A percentile compares a stretch with the other conserved stretches of the same genome.
These are phyloP conservation scores for Suillus subalutaceus DNA, from an alignment of 768 basidiomycete species.

Conservation along the genomic window DNA sequence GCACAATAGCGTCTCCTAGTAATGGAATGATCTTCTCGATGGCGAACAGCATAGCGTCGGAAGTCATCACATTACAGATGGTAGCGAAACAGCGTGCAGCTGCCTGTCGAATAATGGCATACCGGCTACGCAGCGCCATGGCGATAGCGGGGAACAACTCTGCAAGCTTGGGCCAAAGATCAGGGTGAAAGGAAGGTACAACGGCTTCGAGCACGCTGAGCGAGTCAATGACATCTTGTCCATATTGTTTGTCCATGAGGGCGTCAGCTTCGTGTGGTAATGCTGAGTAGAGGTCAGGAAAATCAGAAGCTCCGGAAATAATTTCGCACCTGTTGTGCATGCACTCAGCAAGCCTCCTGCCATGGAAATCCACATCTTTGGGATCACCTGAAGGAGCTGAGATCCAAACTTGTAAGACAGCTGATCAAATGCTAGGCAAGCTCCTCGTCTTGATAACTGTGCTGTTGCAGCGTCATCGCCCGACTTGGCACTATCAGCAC, in stretches of 20 bases:
- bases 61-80: conserved; percentile 83
- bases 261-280: conserved; percentile 60
- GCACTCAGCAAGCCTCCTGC: conserved; percentile 72
- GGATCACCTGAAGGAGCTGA: conserved; percentile 74
- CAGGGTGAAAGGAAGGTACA: conserved; percentile 70
- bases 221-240: conserved; percentile 91
- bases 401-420: conserved; percentile 79
- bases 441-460: conserved; percentile 81
- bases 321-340: conserved; percentile 61
- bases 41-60: conserved; percentile 87
- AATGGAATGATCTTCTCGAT: conserved; percentile 83
- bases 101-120: conserved; percentile 87
- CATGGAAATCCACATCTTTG: conserved; percentile 95
- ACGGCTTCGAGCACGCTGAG: conserved; percentile 87
- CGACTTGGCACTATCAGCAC: conserved; percentile 43
- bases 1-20: conserved; percentile 74
- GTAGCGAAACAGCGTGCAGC: conserved; percentile 88
- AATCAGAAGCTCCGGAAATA: not conserved
- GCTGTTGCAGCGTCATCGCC: conserved; percentile 63
- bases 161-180: conserved; percentile 68
- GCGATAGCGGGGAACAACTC: conserved; percentile 78
- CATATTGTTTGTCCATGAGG: conserved; percentile 70
- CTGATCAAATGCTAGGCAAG: conserved; percentile 77
- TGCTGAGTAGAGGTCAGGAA: conserved; percentile 38
- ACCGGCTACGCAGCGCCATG: conserved; percentile 80